Percentiles rank a stretch among this genome's conserved stretches.
phyloP scores from a whole-genome alignment of 192 early-diverging fungal genomes.

The Umbelopsis sp. region DNA sequence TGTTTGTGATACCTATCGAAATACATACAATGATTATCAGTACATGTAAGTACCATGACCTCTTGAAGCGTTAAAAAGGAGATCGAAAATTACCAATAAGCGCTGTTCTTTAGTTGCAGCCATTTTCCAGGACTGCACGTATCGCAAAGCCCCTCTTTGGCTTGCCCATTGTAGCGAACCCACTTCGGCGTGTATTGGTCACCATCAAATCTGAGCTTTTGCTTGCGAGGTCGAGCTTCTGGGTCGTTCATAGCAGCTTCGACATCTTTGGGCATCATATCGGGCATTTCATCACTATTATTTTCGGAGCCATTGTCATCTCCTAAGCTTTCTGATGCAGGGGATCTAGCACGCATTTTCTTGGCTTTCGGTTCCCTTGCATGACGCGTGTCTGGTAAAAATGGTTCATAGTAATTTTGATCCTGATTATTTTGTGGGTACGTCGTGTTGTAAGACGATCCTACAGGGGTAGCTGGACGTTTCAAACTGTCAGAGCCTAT shows the following conservation, averaged over 20 bases:
- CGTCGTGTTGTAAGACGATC: neutral
- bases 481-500: neutral
- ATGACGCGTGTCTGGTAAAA: neutral
- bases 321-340: neutral
- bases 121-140: conserved; percentile 81
- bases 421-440: neutral
- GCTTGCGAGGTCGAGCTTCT: conserved; percentile 64
- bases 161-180: conserved; percentile 76
- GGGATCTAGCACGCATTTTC: neutral
- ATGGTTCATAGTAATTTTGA: neutral
- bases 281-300: conserved; percentile 33
- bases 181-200: conserved; percentile 84
- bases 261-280: conserved; percentile 41
- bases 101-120: conserved; percentile 88
- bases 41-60: neutral
- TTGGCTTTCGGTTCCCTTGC: neutral
- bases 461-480: neutral
- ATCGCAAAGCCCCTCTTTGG: conserved; percentile 85
- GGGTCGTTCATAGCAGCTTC: conserved; percentile 49
- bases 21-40: conserved; percentile 1
- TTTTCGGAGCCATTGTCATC: neutral
- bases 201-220: conserved; percentile 69
- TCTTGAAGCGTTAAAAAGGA: conserved; percentile 8
- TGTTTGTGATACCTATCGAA: conserved; percentile 79
- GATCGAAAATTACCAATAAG: conserved; percentile 66